Percentiles rank a stretch among this genome's conserved stretches.
phyloP scores from a whole-genome alignment of 371 early-diverging fungal genomes.

The Funneliformis caledonium region DNA sequence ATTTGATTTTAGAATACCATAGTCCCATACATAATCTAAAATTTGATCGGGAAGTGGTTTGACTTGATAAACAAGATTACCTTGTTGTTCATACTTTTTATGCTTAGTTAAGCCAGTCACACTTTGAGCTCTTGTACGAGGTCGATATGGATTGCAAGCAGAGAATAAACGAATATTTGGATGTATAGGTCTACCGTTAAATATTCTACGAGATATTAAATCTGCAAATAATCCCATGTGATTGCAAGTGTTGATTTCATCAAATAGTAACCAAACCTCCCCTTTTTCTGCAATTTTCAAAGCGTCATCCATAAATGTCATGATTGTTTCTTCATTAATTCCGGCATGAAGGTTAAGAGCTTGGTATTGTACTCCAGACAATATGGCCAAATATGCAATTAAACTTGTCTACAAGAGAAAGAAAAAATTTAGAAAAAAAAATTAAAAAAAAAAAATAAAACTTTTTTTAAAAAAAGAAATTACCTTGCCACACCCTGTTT shows the following conservation, averaged over 20 bases:
- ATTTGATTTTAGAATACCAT: slow-evolving; percentile 28
- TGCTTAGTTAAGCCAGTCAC: not conserved
- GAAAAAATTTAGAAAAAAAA: not conserved
- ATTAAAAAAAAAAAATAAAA: not conserved
- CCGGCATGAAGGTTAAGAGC: slow-evolving; percentile 38
- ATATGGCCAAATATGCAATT: slow-evolving; percentile 7
- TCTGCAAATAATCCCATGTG: slow-evolving; percentile 27
- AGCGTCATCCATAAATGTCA: slow-evolving; percentile 20
- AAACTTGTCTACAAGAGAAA: slow-evolving; percentile 21
- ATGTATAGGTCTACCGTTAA: slow-evolving; percentile 32
- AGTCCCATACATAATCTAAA: slow-evolving; percentile 40
- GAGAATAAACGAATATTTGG: slow-evolving; percentile 38
- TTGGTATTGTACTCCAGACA: slow-evolving; percentile 5
- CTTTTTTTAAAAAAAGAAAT: not conserved
- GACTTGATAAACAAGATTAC: slow-evolving; percentile 41
- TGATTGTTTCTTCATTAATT: slow-evolving; percentile 26
- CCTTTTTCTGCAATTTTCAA: slow-evolving; percentile 15
- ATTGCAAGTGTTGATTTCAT: slow-evolving; percentile 42
- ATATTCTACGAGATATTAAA: slow-evolving; percentile 26
- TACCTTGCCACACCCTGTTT: slow-evolving; percentile 38
- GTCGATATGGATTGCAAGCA: slow-evolving; percentile 41
- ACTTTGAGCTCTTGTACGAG: slow-evolving; percentile 25
- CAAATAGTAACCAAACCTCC: slow-evolving; percentile 39
- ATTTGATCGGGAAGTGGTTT: slow-evolving; percentile 37
- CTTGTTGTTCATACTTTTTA: slow-evolving; percentile 27